These are phyloP conservation scores for Teratosphaeria nubilosa DNA, from an alignment of 2,329 filamentous ascomycete species.

Conservation along the genomic window DNA sequence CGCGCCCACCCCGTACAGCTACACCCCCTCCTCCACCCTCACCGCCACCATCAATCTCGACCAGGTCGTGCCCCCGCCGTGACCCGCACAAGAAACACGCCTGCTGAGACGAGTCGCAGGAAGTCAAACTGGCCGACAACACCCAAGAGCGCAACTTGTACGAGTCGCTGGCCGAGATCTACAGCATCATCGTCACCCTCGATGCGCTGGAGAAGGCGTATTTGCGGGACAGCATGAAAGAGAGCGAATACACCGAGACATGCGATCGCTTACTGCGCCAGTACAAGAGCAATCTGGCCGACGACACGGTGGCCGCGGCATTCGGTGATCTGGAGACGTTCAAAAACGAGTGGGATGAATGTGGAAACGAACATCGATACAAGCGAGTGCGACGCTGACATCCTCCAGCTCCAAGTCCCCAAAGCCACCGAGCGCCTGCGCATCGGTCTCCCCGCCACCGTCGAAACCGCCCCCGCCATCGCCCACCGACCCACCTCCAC, in stretches of 20 bases:
- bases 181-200: constrained; percentile 91
- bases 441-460: constrained; percentile 83
- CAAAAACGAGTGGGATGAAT: constrained; percentile 82
- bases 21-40: constrained; percentile 72
- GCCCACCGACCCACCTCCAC: constrained; percentile 6
- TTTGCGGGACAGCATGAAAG: constrained; percentile 85
- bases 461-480: constrained; percentile 47
- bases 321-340: constrained; percentile 87
- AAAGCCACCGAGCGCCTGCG: constrained; percentile 86
- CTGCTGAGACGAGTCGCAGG: constrained; percentile 42
- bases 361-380: constrained; percentile 17
- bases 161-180: constrained; percentile 92
- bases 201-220: constrained; percentile 96
- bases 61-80: constrained; percentile 47
- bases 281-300: constrained; percentile 86
- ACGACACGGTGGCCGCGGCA: constrained; percentile 79
- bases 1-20: constrained; percentile 82
- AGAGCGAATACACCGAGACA: constrained; percentile 90
- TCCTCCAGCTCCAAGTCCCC: constrained; percentile 78
- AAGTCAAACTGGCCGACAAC: constrained; percentile 83
- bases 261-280: constrained; percentile 90
- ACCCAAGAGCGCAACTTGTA: constrained; percentile 85
- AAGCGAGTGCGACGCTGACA: neutral
- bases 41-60: constrained; percentile 89
- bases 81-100: neutral